Conservation (phyloP, 116 monocot genomes). For the Posidonia oceanica region DNA sequence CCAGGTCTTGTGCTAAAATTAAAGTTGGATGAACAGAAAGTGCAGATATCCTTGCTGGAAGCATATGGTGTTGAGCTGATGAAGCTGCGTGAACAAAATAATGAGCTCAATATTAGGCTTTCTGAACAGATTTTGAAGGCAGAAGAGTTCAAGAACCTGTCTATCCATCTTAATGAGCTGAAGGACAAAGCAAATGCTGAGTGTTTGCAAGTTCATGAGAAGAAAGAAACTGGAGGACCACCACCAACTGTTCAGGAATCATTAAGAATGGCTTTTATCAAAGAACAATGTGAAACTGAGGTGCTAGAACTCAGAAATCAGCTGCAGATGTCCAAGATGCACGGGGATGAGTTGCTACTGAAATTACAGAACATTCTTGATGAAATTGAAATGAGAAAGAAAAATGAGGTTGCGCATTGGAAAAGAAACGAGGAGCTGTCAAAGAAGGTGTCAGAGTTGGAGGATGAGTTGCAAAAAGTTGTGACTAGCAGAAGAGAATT, state of each 20-base stretch:
- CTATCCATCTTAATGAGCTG: slow-evolving; percentile 74
- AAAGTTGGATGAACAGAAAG: slow-evolving; percentile 55
- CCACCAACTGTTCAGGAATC: slow-evolving; percentile 52
- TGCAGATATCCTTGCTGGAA: slow-evolving; percentile 28
- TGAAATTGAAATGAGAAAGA: slow-evolving; percentile 73
- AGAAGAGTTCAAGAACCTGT: slow-evolving; percentile 87
- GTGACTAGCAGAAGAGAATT: slow-evolving; percentile 50
- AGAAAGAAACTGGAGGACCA: slow-evolving; percentile 41
- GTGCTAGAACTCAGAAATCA: slow-evolving; percentile 77
- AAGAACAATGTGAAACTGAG: slow-evolving; percentile 84
- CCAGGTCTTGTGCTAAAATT: slow-evolving; percentile 40
- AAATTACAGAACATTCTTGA: slow-evolving; percentile 88
- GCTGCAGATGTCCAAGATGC: slow-evolving; percentile 50
- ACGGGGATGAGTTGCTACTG: slow-evolving; percentile 84
- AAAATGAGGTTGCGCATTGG: slow-evolving; percentile 53
- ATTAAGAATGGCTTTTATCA: slow-evolving; percentile 87
- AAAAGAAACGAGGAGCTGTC: slow-evolving; percentile 77
- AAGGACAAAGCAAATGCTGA: slow-evolving; percentile 85
- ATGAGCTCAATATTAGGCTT: slow-evolving; percentile 52
- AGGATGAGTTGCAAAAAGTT: slow-evolving; percentile 43
- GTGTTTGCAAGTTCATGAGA: slow-evolving; percentile 41
- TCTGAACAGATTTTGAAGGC: slow-evolving; percentile 86
- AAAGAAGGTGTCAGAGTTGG: slow-evolving; percentile 48
- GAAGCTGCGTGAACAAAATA: slow-evolving; percentile 46
- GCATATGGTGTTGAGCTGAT: slow-evolving; percentile 26